phyloP scores from a whole-genome alignment of 1,139 yeast species.

The Magnusiomyces suaveolens region DNA sequence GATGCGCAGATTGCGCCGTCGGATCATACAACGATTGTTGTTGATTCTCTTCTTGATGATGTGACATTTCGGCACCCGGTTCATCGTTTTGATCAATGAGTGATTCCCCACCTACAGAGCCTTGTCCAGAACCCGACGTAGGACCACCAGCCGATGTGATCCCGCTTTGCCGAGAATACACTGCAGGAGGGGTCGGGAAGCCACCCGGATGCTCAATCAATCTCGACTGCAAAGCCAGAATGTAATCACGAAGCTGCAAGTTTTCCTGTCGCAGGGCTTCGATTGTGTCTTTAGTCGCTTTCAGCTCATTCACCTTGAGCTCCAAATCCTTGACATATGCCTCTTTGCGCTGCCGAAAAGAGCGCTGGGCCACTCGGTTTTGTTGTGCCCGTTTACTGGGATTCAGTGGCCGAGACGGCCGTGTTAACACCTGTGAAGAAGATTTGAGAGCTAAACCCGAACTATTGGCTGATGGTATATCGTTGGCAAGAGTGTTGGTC shows the following conservation, averaged over 20 bases:
- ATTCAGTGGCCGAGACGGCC: constrained; percentile 40
- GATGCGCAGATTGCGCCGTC: not conserved
- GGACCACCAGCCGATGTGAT: not conserved
- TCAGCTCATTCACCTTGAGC: constrained; percentile 52
- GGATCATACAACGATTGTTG: not conserved
- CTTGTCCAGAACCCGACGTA: not conserved
- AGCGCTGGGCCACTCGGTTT: constrained; percentile 78
- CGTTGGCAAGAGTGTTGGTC: no score
- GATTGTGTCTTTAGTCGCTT: constrained; percentile 48
- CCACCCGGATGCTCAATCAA: constrained; percentile 40
- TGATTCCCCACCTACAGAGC: not conserved
- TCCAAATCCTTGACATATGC: constrained; percentile 69
- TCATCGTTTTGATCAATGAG: not conserved
- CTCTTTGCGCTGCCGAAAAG: constrained; percentile 74
- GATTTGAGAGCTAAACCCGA: no score
- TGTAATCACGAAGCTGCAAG: constrained; percentile 60
- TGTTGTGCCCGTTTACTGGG: constrained; percentile 81
- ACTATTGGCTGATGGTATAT: no score
- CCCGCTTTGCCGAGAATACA: constrained; percentile 17
- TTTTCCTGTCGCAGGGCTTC: constrained; percentile 60
- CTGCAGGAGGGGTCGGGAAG: constrained; percentile 39
- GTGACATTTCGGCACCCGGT: not conserved
- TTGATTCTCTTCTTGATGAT: not conserved
- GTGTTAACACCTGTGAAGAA: no score
- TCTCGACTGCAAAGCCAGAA: constrained; percentile 56